Conservation (phyloP, 306 rosid species). For the Cicer yamashitae region DNA sequence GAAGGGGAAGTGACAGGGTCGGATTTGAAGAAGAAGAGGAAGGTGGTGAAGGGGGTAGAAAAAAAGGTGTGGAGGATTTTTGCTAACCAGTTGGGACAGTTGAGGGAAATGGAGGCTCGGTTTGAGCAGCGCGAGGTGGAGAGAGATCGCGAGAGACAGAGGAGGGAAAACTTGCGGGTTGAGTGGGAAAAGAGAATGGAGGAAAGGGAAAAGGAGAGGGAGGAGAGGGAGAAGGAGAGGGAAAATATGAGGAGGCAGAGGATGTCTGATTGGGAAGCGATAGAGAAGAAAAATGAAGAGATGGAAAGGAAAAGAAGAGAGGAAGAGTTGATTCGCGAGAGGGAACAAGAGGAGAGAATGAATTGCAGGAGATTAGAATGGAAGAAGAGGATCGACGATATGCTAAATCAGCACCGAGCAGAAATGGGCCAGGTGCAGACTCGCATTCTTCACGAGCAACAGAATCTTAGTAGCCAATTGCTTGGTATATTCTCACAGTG, state of each 20-base stretch:
- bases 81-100: slow-evolving; percentile 65
- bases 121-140: slow-evolving; percentile 81
- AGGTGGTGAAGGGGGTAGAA: slow-evolving; percentile 63
- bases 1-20: slow-evolving; percentile 70
- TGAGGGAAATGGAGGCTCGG: slow-evolving; percentile 79
- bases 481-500: slow-evolving; percentile 91
- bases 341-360: slow-evolving; percentile 88
- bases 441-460: slow-evolving; percentile 90
- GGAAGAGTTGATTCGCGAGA: slow-evolving; percentile 66
- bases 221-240: slow-evolving; percentile 62
- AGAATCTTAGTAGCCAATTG: slow-evolving; percentile 76
- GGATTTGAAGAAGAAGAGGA: slow-evolving; percentile 73
- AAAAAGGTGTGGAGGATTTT: slow-evolving; percentile 79
- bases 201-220: slow-evolving; percentile 68
- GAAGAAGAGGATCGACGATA: slow-evolving; percentile 85
- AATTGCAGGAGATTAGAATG: slow-evolving; percentile 76
- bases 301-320: slow-evolving; percentile 84
- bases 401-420: slow-evolving; percentile 76
- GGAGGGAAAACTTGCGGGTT: slow-evolving; percentile 60
- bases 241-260: slow-evolving; percentile 73
- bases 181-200: slow-evolving; percentile 76
- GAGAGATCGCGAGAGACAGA: slow-evolving; percentile 78
- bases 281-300: slow-evolving; percentile 77
- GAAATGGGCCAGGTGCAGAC: slow-evolving; percentile 92
- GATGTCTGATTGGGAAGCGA: slow-evolving; percentile 76